Base-by-base conservation (phyloP, 1,284 basidiomycete genomes). In the Ceratobasidium sp. region DNA sequence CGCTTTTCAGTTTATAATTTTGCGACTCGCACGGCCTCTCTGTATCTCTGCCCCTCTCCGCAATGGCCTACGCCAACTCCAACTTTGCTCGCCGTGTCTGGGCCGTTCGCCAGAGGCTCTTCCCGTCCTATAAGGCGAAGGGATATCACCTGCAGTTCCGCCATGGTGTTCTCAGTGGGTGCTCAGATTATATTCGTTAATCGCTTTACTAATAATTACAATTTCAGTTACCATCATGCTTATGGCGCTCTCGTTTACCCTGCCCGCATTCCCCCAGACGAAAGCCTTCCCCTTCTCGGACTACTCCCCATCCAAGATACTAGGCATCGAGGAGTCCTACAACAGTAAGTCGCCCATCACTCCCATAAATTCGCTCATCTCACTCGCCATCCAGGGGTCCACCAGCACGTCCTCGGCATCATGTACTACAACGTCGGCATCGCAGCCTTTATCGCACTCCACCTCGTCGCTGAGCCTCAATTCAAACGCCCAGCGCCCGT, bases 361-460 rank as follows among this genome's bases (percentile, higher is more conserved):
- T 27, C 45, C 2, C 45, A 44, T n/a, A 27, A 17, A 7, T 29
- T 29, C 22, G 41, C 54, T 44, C 47, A 31, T 72, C 44, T 60
- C 44, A 44, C 24, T 63, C 31, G 22, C 60, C 27, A 29, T 41
- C 9, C 48, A 72, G 67, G 9, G 45, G 22, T 72, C 24, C 44
- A 22, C 17, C 31, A 29, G 11, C 17, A 33, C 47, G 41, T 47
- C 15, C 15, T 19, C 29, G 67, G 56, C 11, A 60, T 60, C 56
- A 48, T 72, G 56, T 72, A 29, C 27, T 72, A 59, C 73, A 76
- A 76, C 60, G 22, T 75, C 54, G 66, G 33, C 17, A 29, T 73
- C 66, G 65, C 82, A 2, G 76, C 80, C 14, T 80, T 82, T 24
- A 76, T 79, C 15, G 81, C 82, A 3, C 82, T 84, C 78, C 79